Evolutionary conservation across 2,329 filamentous ascomycete species (phyloP).

Genomic region (Aureobasidium pullulans): DNA sequence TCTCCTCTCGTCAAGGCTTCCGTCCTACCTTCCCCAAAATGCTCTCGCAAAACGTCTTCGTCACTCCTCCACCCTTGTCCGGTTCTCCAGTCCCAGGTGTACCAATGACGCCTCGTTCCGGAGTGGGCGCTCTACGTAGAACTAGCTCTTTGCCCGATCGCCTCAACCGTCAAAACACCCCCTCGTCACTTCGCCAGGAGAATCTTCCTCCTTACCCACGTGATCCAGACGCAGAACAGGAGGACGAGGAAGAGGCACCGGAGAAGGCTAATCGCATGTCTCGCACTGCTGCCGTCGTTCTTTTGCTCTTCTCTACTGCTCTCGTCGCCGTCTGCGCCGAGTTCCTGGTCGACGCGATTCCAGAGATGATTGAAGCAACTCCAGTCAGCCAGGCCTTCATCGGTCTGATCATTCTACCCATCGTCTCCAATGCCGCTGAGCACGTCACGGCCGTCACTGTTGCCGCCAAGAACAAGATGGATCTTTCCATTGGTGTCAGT

Average conservation of each 20-base stretch:
- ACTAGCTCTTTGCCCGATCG: conserved; percentile 69
- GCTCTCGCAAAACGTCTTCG: conserved; percentile 65
- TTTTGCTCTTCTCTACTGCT: conserved; percentile 47
- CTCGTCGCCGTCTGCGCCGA: conserved; percentile 59
- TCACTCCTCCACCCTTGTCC: conserved; percentile 30
- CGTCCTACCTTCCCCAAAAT: conserved; percentile 54
- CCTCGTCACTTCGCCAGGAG: conserved; percentile 7
- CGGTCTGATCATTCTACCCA: conserved; percentile 71
- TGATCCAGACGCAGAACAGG: neutral
- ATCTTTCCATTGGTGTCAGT: conserved; percentile 71
- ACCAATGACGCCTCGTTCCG: conserved; percentile 12
- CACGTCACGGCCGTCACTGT: conserved; percentile 76
- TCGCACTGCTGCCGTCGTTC: conserved; percentile 48
- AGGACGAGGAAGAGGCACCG: conserved; percentile 22
- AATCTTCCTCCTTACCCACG: conserved; percentile 10
- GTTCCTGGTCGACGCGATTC: conserved; percentile 68
- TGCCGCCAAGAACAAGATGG: conserved; percentile 79
- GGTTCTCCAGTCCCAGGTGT: conserved; percentile 22
- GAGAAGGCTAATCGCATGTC: conserved; percentile 42
- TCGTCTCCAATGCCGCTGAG: conserved; percentile 77
- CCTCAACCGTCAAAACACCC: conserved; percentile 38
- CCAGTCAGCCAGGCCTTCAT: conserved; percentile 65
- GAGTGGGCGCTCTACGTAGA: conserved; percentile 53
- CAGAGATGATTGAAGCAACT: conserved; percentile 54
- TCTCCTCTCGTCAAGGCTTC: conserved; percentile 44